Base-by-base conservation (phyloP, 2,329 filamentous ascomycete genomes). In the Phoma sp. region DNA sequence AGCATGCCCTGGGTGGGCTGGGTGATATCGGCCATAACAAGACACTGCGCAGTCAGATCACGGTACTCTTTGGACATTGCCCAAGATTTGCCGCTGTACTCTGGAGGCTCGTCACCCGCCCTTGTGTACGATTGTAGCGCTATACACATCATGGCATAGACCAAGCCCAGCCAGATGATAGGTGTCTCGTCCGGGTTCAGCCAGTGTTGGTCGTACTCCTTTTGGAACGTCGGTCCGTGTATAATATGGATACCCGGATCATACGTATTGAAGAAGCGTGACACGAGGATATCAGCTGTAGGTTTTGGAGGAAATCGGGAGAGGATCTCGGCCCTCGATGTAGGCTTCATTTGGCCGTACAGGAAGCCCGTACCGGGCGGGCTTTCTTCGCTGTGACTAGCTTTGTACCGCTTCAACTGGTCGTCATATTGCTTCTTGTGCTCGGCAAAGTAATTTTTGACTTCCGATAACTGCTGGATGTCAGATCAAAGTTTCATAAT, bases 361-460 rank as follows among this genome's bases (percentile, higher is more conserved):
- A 98, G 79, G 62, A 97, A 88, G 0, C 90, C 88, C 1, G 90
- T 90, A 1, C 89, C 90, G 15, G 79, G 74, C 54, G 87, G 85
- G 54, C 81, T 77, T 32, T 81, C 79, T 32, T 77, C 74, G 41
- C 78, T 75, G 66, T 89, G 91, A 35, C 85, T 85, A 39, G 85
- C 85, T 71, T 88, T 84, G 46, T 96, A 87, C 65, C 87, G 89
- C 65, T 90, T 87, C 64, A 91, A 87, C 36, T 93, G 92, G 55
- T 87, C 88, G 71, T 96, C 91, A 56, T 94, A 83, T 62, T 97
- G 92, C 70, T 95, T 93, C 74, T 95, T 96, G 76, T 97, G 92
- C 32, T 84, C 86, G 17, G 79, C 78, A 68, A 96, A 98, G 77
- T 95, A 97, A 64, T 89, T 93, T 72, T 94, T 96, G 24, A 99